Conservation (phyloP, 192 early-diverging fungal species). For the Linderina pennispora region DNA sequence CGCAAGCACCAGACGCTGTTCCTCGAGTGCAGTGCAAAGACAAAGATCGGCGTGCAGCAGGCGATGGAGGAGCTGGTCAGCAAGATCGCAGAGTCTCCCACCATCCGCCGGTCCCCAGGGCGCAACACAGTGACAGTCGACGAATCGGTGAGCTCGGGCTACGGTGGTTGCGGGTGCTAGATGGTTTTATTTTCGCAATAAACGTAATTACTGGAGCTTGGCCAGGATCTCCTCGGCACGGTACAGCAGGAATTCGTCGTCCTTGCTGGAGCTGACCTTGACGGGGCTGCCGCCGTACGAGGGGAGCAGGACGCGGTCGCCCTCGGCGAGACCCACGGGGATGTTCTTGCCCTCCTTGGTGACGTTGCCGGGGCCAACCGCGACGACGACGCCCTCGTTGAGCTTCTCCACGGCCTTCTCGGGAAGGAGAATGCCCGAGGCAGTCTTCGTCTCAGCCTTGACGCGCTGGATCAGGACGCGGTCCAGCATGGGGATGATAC, state of each 20-base stretch:
- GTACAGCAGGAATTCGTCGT: slow-evolving; percentile 88
- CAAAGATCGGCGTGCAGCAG: slow-evolving; percentile 83
- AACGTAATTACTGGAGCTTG: slow-evolving; percentile 66
- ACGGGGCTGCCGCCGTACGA: slow-evolving; percentile 90
- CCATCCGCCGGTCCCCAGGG: slow-evolving; percentile 51
- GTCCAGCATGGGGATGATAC: slow-evolving; percentile 96
- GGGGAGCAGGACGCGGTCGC: slow-evolving; percentile 95
- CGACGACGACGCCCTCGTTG: slow-evolving; percentile 94
- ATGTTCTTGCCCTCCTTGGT: slow-evolving; percentile 81
- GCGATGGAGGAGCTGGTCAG: slow-evolving; percentile 91
- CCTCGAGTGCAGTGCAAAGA: slow-evolving; percentile 96
- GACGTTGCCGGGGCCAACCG: slow-evolving; percentile 85
- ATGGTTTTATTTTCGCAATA: too few relatives aligned
- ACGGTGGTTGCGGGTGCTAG: slow-evolving; percentile 35
- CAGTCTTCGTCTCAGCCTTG: slow-evolving; percentile 91
- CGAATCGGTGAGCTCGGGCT: slow-evolving; percentile 35
- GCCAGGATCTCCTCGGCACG: slow-evolving; percentile 92
- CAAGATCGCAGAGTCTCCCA: slow-evolving; percentile 71
- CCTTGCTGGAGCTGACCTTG: slow-evolving; percentile 66
- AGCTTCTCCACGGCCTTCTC: slow-evolving; percentile 97
- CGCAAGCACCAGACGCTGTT: slow-evolving; percentile 86
- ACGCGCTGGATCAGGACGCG: slow-evolving; percentile 96
- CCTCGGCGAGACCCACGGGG: slow-evolving; percentile 75
- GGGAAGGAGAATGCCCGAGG: slow-evolving; percentile 92
- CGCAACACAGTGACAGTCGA: slow-evolving; percentile 31